Conservation (phyloP, 768 basidiomycete species). For the Agaricus sinodeliciosus region DNA sequence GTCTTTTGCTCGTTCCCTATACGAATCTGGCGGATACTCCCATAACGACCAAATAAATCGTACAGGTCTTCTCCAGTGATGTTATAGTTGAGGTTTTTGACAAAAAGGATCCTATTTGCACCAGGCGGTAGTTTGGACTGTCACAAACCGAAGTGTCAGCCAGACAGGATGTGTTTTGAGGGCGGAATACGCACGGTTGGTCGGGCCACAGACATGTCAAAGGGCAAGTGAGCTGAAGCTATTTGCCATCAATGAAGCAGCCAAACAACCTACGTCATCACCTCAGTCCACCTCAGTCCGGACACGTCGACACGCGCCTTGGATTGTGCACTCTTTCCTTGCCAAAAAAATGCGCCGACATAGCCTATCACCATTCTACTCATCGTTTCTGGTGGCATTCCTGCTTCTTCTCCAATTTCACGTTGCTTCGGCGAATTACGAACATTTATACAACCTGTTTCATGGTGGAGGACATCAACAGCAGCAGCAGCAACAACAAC, state of each 20-base stretch:
- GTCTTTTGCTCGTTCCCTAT: constrained; percentile 90
- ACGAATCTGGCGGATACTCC: constrained; percentile 91
- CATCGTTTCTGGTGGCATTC: constrained; percentile 5
- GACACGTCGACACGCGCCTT: constrained; percentile 3
- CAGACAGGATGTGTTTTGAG: not conserved
- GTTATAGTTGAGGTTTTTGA: constrained; percentile 89
- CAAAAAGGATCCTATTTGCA: constrained; percentile 87
- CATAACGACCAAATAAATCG: constrained; percentile 96
- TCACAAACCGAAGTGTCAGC: not conserved
- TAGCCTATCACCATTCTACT: not conserved
- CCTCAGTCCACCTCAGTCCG: not conserved
- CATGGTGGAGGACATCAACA: constrained; percentile 50
- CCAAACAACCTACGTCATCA: not conserved
- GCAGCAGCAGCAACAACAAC: constrained; percentile 51
- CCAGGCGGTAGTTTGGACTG: constrained; percentile 88
- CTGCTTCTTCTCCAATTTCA: constrained; percentile 29
- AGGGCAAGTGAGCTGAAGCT: not conserved
- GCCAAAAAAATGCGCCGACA: not conserved
- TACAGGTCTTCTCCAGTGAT: constrained; percentile 93
- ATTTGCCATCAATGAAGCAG: constrained; percentile 3
- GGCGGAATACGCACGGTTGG: constrained; percentile 47
- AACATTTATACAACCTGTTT: constrained; percentile 78
- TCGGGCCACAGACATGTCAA: constrained; percentile 57
- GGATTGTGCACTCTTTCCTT: not conserved
- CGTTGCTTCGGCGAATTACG: constrained; percentile 57